Conservation (phyloP, 345 rosid genomes). For the Cardiospermum halicacabum region DNA sequence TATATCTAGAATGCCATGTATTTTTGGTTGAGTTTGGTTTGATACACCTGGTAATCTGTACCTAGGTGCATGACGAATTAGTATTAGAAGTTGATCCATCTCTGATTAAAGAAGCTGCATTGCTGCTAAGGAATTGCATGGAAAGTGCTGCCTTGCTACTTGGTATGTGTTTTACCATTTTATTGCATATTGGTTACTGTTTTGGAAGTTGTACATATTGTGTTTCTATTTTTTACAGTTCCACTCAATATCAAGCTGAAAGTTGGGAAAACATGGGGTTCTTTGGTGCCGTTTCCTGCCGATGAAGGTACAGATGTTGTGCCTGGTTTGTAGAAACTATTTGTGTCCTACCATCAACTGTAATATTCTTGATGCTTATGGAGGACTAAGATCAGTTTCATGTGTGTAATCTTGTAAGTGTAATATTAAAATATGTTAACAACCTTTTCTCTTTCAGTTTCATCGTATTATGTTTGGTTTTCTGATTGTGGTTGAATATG, state of each 20-base stretch:
- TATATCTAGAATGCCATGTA: background rate
- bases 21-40: background rate
- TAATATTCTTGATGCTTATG: conserved; percentile 7
- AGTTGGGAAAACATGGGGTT: conserved; percentile 95
- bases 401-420: background rate
- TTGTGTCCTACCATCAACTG: conserved; percentile 1
- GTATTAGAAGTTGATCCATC: conserved; percentile 78
- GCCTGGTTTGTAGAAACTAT: conserved; percentile 23
- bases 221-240: conserved; percentile 39
- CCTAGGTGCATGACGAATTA: conserved; percentile 89
- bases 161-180: conserved; percentile 34
- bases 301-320: conserved; percentile 27
- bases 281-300: conserved; percentile 56
- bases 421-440: background rate
- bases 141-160: conserved; percentile 72
- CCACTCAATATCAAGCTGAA: conserved; percentile 81
- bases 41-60: conserved; percentile 4
- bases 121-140: conserved; percentile 63
- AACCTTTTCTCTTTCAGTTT: background rate
- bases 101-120: conserved; percentile 71
- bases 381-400: conserved; percentile 10
- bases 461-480: background rate
- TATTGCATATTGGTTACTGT: background rate
- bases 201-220: conserved; percentile 6
- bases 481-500: conserved; percentile 12